Base-by-base conservation (phyloP, 352 stramenopile species). In the Phytophthora fragariaefolia region DNA sequence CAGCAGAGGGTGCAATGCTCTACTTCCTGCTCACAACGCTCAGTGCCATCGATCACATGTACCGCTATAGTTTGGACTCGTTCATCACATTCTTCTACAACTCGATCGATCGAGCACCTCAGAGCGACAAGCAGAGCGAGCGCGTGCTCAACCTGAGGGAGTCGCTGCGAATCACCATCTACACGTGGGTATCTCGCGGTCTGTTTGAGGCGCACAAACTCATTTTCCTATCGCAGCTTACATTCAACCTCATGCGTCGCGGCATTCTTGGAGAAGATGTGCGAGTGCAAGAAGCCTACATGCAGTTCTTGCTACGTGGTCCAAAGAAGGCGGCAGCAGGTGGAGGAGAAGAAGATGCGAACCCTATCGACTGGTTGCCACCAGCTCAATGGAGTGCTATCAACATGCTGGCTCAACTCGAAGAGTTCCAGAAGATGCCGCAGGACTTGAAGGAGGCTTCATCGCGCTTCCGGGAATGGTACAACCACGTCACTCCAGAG, bases 21-120 rank as follows among this genome's bases (percentile, higher is more conserved):
- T 99, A 99, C 80, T 99, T 99, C 77, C 73, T 99, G 45, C 87
- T 99, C 23, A 98, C 96, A 12, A 98, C 97, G 53, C 84, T 99
- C 15, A 97, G 90, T 71, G 76, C 87, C 43, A 98, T 99, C 66
- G 92, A 99, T 69, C 94, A 99, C 83, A 99, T 99, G 96, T 99
- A 99, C 73, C 96, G 98, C 79, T 99, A 99, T 78, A 98, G 93
- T 57, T 80, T 99, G 23, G 96, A 99, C 69, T 97, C 90, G 46
- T 99, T 98, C 78, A 93, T 98, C 43, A 98, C 92, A 17, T 98
- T 98, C 77, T 99, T 99, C 73, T 96, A 98, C 74, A 98, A 98
- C 66, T 96, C 96, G 6, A 98, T 99, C 53, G 80, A 88, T 18
- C 96, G 96, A 26, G 94, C 96, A 12, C 69, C 73, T 3, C 59